phyloP scores from a whole-genome alignment of 441 rosid species.

The Sinapis alba region DNA sequence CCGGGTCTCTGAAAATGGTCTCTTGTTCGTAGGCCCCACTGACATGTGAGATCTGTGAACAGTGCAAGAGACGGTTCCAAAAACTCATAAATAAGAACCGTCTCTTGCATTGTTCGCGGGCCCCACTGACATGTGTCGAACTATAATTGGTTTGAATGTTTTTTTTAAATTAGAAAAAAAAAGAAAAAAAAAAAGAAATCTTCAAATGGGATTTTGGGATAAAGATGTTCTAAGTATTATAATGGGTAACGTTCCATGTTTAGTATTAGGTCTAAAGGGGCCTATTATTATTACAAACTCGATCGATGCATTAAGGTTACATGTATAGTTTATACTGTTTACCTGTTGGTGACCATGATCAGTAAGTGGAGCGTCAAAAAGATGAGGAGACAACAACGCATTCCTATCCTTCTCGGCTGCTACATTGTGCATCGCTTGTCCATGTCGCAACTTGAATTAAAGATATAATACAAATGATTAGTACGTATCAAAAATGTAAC shows the following conservation, averaged over 20 bases:
- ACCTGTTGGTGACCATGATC: slow-evolving; percentile 79
- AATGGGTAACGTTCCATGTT: neutral
- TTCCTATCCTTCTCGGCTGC: slow-evolving; percentile 54
- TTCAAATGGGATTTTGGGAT: too few relatives aligned
- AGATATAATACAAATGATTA: neutral
- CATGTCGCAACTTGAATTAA: slow-evolving; percentile 75
- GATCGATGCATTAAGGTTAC: neutral
- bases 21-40: too few relatives aligned
- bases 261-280: neutral
- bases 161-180: too few relatives aligned
- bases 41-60: too few relatives aligned
- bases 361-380: slow-evolving; percentile 77
- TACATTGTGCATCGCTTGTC: slow-evolving; percentile 75
- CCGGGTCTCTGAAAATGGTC: too few relatives aligned
- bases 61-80: too few relatives aligned
- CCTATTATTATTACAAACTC: neutral
- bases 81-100: too few relatives aligned
- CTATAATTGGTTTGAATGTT: too few relatives aligned
- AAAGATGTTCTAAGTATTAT: too few relatives aligned
- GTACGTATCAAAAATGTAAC: neutral
- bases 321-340: neutral
- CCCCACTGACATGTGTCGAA: too few relatives aligned
- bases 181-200: too few relatives aligned
- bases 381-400: slow-evolving; percentile 50
- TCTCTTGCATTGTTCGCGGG: too few relatives aligned